Evolutionary conservation across 768 basidiomycete species (phyloP), one percentile per base, ranked within the genome.

Genomic region (Russula olivacea): DNA sequence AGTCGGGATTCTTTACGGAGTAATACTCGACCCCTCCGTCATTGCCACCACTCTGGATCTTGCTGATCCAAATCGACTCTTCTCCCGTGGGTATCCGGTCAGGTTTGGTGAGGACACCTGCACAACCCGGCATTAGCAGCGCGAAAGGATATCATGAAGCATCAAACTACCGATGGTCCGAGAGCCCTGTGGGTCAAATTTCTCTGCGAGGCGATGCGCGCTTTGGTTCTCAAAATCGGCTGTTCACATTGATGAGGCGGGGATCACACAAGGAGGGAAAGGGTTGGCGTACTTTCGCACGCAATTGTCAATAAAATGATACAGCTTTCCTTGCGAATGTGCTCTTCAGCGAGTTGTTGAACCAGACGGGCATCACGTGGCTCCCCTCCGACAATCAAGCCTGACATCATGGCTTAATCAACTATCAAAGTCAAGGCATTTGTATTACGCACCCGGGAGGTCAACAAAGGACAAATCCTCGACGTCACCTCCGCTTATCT

Each of bases 191-290:
- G 84, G 82, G 64, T 91, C 88, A 53, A 80, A 74, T 15, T 74
- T 55, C 68, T 84, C 85, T 0, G 87, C 83, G 0, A 91, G 74
- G n/a, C 80, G 75, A 61, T 86, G 83, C 0, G 89, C 89, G 0
- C 85, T 86, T 70, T 91, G 89, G 48, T 89, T 92, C 67, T 91
- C 87, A 21, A 88, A 88, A 65, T 92, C 88, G 56, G 88, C 90
- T 91, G 58, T 11, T 12, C 40, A 51, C 48, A 4, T 15, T 30
- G 25, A 53, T 23, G 57, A 57, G n/a, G 43, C 14, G 36, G 38
- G 10, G 48, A 12, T 4, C 1, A n/a, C 15, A 53, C 12, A 17
- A 55, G 36, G 19, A 15, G 50, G 47, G 36, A 21, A 36, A 12
- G n/a, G 4, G 14, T 38, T 12, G 19, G 66, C 81, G 62, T 59